Conservation (phyloP, 2,329 filamentous ascomycete genomes). For the Penicillium italicum region DNA sequence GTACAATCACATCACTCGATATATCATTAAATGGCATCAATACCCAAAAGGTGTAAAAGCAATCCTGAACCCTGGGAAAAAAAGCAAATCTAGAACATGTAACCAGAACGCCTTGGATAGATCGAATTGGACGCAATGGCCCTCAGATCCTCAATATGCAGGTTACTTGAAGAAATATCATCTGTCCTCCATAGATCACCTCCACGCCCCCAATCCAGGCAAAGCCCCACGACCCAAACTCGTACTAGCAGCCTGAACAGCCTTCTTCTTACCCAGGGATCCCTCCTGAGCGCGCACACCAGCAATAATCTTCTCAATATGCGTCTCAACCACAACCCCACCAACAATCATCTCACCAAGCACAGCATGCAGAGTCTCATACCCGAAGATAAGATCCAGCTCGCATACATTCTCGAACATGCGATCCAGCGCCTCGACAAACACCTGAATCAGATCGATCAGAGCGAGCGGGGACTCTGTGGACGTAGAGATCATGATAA, state of each 20-base stretch:
- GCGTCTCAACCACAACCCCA: slow-evolving; percentile 90
- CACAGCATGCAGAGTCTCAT: slow-evolving; percentile 89
- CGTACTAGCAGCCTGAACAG: slow-evolving; percentile 42
- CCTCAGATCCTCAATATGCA: slow-evolving; percentile 3
- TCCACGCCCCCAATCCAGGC: slow-evolving; percentile 40
- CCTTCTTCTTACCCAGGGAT: slow-evolving; percentile 41
- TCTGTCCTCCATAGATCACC: slow-evolving; percentile 22
- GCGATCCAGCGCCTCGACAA: slow-evolving; percentile 90
- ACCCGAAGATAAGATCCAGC: slow-evolving; percentile 97
- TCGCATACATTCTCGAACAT: slow-evolving; percentile 99
- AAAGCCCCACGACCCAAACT: slow-evolving; percentile 37
- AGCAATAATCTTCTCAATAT: slow-evolving; percentile 79
- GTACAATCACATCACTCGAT: neutral
- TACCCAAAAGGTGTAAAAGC: neutral
- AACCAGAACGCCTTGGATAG: slow-evolving; percentile 12
- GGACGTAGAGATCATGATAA: slow-evolving; percentile 95
- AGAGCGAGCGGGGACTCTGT: slow-evolving; percentile 94
- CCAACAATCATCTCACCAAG: slow-evolving; percentile 93
- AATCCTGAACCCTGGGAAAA: neutral
- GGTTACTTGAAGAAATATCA: neutral
- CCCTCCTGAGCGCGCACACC: slow-evolving; percentile 63
- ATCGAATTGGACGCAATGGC: neutral
- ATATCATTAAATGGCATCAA: neutral
- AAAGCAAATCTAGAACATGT: slow-evolving; percentile 4
- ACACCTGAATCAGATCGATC: slow-evolving; percentile 96